A percentile compares a stretch with the other conserved stretches of the same genome.
Conservation (phyloP, 2,329 filamentous ascomycete species). For the Chalara sp. region DNA sequence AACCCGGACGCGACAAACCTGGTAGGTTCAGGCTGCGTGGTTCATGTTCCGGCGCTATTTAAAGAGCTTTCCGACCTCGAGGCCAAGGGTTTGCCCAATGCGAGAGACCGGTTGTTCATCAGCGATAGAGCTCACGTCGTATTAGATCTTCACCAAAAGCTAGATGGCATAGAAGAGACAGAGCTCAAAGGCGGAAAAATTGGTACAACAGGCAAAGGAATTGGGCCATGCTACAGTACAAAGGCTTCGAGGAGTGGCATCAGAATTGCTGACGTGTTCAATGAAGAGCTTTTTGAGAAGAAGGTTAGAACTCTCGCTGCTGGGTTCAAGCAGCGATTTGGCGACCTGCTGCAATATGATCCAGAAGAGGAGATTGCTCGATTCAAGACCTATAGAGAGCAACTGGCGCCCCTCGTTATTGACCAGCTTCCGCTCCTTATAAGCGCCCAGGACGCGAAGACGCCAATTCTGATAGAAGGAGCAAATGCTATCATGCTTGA, state of each 20-base stretch:
- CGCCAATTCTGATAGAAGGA: conserved; percentile 61
- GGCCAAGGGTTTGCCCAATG: conserved; percentile 49
- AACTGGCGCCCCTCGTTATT: conserved; percentile 54
- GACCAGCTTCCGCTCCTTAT: conserved; percentile 58
- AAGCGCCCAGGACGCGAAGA: conserved; percentile 49
- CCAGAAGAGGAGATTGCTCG: conserved; percentile 61
- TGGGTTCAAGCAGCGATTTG: conserved; percentile 63
- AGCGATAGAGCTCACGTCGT: conserved; percentile 52
- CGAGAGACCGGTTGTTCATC: conserved; percentile 54
- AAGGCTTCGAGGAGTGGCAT: conserved; percentile 62
- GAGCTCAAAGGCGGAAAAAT: conserved; percentile 38
- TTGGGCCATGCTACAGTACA: conserved; percentile 50
- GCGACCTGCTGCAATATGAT: conserved; percentile 58
- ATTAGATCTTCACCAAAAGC: conserved; percentile 57
- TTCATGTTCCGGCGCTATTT: conserved; percentile 62
- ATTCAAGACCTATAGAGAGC: conserved; percentile 43
- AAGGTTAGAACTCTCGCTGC: conserved; percentile 56
- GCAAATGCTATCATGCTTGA: conserved; percentile 64
- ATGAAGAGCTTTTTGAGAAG: conserved; percentile 56
- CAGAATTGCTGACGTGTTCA: conserved; percentile 59
- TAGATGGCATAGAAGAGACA: conserved; percentile 62
- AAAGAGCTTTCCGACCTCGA: conserved; percentile 55
- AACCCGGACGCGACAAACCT: conserved; percentile 66
- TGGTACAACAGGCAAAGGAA: conserved; percentile 38
- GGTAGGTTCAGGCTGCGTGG: conserved; percentile 63